A percentile compares a stretch with the other conserved stretches of the same genome.
Conservation (phyloP, 2,329 filamentous ascomycete genomes). For the Ophiostoma himal-ulmi region DNA sequence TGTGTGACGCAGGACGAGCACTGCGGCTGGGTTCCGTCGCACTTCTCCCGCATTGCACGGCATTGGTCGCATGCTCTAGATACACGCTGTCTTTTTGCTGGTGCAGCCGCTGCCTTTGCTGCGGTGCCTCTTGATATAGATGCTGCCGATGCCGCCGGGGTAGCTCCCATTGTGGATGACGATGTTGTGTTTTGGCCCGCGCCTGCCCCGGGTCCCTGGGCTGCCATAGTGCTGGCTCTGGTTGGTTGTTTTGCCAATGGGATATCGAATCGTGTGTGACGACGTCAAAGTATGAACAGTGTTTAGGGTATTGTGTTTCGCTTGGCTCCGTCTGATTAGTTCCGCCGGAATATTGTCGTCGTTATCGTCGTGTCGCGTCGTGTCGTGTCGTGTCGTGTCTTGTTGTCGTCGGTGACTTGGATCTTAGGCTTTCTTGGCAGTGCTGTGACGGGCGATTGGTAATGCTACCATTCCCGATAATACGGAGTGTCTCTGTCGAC, state of each 20-base stretch:
- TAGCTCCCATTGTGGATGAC: not conserved
- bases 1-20: constrained; percentile 62
- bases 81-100: constrained; percentile 55
- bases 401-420: not conserved
- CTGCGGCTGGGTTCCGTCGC: constrained; percentile 60
- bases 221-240: not conserved
- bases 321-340: not conserved
- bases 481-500: not conserved
- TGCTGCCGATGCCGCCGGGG: not conserved
- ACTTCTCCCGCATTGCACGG: constrained; percentile 62
- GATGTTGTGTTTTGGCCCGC: not conserved
- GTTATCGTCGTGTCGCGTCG: not conserved
- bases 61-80: constrained; percentile 66
- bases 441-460: not conserved
- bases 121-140: not conserved
- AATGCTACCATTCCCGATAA: not conserved
- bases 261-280: not conserved
- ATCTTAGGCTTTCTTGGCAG: not conserved
- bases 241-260: not conserved
- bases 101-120: not conserved
- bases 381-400: not conserved
- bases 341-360: not conserved
- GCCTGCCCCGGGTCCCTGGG: not conserved
- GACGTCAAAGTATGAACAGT: too few relatives aligned
- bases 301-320: not conserved